Base-by-base conservation (phyloP, 2,329 filamentous ascomycete genomes). In the Lachnellula occidentalis region DNA sequence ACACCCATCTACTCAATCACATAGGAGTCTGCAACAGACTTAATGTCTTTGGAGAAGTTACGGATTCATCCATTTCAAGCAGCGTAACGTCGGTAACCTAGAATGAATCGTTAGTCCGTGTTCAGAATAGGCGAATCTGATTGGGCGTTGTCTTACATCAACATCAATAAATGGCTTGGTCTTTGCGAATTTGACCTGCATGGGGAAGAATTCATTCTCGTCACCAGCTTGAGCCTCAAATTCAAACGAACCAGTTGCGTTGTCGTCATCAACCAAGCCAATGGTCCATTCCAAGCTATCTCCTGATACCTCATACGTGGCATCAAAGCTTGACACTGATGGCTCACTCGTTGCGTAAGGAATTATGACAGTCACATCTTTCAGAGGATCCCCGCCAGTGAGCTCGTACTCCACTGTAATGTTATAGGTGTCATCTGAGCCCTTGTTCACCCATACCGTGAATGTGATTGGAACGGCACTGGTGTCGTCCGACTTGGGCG, bases 171-270 rank as follows among this genome's bases (percentile, higher is more conserved):
- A 96, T 27, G 94, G 92, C 55, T 80, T 83, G 42, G 83, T 81
- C 80, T 95, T 96, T 60, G 83, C 86, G 74, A 99, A 99, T 52
- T 85, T 82, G 57, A 97, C 85, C 51, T 82, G 87, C 92, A 99
- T 97, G 1, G 94, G 94, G 84, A 99, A 99, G 76, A 97, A 97
- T 65, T 96, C 92, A 54, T 90, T 86, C 69, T 97, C 94, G 62
- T 92, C 89, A 53, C 85, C 82, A 11, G 89, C 89, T 70, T 89
- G 85, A 1, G 91, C 90, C 73, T 97, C 94, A 63, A 99, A 97
- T 71, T 99, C 94, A 67, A 99, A 97, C 46, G 88, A 87, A 17
- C 94, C 94, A 41, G 78, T 91, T 17, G 85, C 75, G 69, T 94
- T 96, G 55, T 86, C 86, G 49, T 90, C 86, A 66, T 92, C 88